Conservation (phyloP, 768 basidiomycete species). For the Phaffia australis region DNA sequence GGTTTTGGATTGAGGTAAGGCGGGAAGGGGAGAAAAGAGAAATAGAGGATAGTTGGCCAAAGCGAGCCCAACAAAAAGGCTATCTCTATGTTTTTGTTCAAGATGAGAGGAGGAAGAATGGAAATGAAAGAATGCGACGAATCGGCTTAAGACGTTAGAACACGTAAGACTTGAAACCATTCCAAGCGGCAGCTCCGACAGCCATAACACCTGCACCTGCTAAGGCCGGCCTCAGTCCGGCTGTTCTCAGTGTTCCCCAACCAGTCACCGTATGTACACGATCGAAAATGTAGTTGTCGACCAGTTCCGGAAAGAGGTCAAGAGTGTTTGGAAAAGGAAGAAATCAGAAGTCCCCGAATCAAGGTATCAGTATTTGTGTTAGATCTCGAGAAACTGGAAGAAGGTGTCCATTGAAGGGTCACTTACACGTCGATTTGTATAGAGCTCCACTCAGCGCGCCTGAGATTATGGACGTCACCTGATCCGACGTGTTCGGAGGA, state of each 20-base stretch:
- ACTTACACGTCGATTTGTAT: conserved; percentile 63
- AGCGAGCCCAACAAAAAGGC: background rate
- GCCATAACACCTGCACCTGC: conserved; percentile 11
- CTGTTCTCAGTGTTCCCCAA: background rate
- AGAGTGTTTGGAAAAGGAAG: background rate
- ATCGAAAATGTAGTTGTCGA: too few relatives aligned
- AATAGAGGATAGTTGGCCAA: background rate
- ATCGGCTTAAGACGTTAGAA: background rate
- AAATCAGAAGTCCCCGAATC: background rate
- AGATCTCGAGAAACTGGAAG: background rate
- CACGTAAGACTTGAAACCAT: background rate
- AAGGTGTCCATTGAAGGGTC: background rate
- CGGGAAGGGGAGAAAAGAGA: background rate
- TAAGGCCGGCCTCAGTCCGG: conserved; percentile 6
- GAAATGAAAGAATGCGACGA: background rate
- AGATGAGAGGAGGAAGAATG: background rate
- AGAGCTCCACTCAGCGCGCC: conserved; percentile 81
- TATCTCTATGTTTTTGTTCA: background rate
- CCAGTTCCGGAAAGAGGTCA: too few relatives aligned
- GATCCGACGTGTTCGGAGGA: conserved; percentile 67
- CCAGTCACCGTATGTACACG: too few relatives aligned
- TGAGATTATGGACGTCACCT: conserved; percentile 78
- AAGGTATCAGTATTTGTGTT: background rate
- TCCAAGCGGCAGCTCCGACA: conserved; percentile 5
- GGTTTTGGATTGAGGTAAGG: conserved; percentile 24